phyloP scores from a whole-genome alignment of 2,329 filamentous ascomycete species.

The Fusarium phyllophilum region DNA sequence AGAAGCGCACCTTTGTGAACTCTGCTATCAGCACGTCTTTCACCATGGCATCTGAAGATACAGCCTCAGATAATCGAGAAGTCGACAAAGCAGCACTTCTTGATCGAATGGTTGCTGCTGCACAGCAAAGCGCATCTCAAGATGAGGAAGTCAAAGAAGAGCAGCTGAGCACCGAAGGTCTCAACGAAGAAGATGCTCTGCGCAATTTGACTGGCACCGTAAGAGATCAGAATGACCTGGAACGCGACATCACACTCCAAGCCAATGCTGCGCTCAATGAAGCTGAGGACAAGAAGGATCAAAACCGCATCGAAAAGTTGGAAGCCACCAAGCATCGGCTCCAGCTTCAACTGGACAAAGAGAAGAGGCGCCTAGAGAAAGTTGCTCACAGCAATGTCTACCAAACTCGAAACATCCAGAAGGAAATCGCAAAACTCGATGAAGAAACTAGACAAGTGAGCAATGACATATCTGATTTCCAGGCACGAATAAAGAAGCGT shows the following conservation, averaged over 20 bases:
- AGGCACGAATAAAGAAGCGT: constrained; percentile 80
- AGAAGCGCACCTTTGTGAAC: neutral
- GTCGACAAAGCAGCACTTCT: constrained; percentile 43
- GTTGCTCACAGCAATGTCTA: constrained; percentile 55
- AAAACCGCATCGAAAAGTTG: constrained; percentile 70
- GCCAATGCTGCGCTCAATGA: constrained; percentile 69
- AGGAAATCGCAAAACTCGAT: constrained; percentile 74
- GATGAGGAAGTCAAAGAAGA: constrained; percentile 10
- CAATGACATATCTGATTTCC: constrained; percentile 82
- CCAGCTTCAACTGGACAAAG: constrained; percentile 70
- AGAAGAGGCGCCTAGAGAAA: constrained; percentile 58
- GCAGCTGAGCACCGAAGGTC: constrained; percentile 36
- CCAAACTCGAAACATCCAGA: constrained; percentile 67
- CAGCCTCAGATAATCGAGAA: constrained; percentile 27
- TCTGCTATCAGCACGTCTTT: neutral
- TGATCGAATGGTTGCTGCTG: constrained; percentile 46
- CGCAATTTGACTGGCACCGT: constrained; percentile 73
- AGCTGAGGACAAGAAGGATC: constrained; percentile 70
- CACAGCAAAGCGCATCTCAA: constrained; percentile 41
- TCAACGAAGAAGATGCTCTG: constrained; percentile 70
- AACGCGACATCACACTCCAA: constrained; percentile 80
- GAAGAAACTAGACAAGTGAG: constrained; percentile 71
- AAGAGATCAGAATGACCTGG: constrained; percentile 88
- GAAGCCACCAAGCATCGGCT: constrained; percentile 67
- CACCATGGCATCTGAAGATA: constrained; percentile 45